Conservation (phyloP, 2,329 filamentous ascomycete species). For the Pleoardoris graminearum region DNA sequence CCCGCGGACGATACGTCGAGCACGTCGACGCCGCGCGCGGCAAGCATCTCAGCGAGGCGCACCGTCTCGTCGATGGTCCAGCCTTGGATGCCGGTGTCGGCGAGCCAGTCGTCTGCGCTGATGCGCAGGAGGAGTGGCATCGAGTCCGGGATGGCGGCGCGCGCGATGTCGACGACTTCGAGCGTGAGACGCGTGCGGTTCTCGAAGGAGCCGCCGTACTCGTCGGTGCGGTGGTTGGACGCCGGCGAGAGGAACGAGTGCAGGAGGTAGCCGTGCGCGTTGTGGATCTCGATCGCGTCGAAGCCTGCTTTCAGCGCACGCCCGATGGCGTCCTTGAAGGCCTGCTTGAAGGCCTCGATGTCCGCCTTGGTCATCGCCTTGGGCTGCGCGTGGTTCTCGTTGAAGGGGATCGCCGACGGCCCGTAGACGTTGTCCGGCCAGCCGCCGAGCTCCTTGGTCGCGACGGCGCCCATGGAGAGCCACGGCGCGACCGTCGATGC, state of each 20-base stretch:
- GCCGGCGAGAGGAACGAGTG: constrained; percentile 70
- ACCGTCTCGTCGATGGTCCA: constrained; percentile 71
- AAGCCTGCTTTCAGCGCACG: constrained; percentile 62
- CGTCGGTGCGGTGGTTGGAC: constrained; percentile 69
- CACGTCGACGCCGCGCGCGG: constrained; percentile 75
- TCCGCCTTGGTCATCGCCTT: constrained; percentile 70
- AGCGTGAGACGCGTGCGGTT: constrained; percentile 70
- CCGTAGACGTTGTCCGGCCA: constrained; percentile 60
- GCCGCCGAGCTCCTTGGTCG: constrained; percentile 58
- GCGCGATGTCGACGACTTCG: constrained; percentile 66
- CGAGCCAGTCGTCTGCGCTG: constrained; percentile 76
- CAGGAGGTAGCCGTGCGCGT: constrained; percentile 77
- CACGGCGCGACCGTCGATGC: constrained; percentile 65
- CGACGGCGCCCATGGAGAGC: constrained; percentile 60
- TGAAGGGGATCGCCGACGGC: constrained; percentile 65
- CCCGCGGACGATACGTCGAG: constrained; percentile 82
- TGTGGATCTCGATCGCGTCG: constrained; percentile 80
- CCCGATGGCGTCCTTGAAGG: constrained; percentile 66
- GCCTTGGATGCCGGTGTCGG: constrained; percentile 60
- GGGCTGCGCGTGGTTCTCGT: constrained; percentile 63
- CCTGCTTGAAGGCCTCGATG: constrained; percentile 66
- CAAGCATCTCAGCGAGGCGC: constrained; percentile 67
- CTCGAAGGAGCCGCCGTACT: constrained; percentile 70
- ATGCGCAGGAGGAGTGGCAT: constrained; percentile 77
- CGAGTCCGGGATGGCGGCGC: constrained; percentile 63